Base-by-base conservation (phyloP, 345 rosid genomes). In the Gossypioides kirkii region DNA sequence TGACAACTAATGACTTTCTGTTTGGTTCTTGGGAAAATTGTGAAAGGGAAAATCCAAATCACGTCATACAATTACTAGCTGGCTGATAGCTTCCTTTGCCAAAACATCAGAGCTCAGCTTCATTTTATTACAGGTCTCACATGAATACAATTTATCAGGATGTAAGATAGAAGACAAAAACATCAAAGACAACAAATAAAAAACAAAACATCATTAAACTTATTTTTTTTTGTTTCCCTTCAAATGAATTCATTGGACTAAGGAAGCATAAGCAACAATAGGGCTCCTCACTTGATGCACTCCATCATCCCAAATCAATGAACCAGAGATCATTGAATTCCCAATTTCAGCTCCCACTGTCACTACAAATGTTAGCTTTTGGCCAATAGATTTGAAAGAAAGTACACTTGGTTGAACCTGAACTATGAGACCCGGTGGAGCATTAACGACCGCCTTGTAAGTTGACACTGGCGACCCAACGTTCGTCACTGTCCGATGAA, bases 221-320 rank as follows among this genome's bases (percentile, higher is more conserved):
- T 20, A 25, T 13, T 13, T 52, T 0, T 9, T 54, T 55, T 55
- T 0, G 13, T 3, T 10, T 62, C 22, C 10, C 49, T 41, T 18
- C 26, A 8, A 42, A 20, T 63, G 18, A 20, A n/a, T 63, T 63
- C 62, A 41, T 18, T 42, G 16, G 0, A n/a, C 2, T 38, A 41
- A 41, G 14, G 46, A 38, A n/a, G 68, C 68, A 63, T 17, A 66
- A 1, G 71, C 59, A 2, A 85, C 82, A 52, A 83, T 28, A 2
- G 90, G 87, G 56, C 86, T 84, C 49, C 81, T 84, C 20, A 83
- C 87, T 56, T 68, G 52, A 62, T 80, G 82, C 46, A 26, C 38
- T 0, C 84, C 87, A 56, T 84, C 84, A 23, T 71, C 60, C 88
- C 86, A 83, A n/a, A 65, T 23, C 77, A 84, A 59, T 41, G 89